Conservation (phyloP, 306 rosid species). For the Fragaria vesca region DNA sequence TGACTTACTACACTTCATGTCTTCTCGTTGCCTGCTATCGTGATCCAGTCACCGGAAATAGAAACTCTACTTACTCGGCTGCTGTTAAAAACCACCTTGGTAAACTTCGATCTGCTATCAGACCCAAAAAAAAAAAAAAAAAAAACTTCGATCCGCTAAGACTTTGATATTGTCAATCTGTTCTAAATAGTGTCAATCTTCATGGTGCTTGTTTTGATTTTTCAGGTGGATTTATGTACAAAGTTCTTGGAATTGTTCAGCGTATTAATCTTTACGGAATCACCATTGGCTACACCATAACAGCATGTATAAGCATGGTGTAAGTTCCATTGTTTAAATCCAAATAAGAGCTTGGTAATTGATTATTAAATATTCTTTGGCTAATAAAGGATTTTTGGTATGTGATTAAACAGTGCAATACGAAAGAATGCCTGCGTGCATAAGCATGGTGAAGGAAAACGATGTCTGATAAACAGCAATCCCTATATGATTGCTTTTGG, state of each 20-base stretch:
- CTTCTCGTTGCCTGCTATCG: constrained; percentile 65
- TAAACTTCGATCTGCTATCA: not conserved
- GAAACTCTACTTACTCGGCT: constrained; percentile 21
- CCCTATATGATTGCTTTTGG: constrained; percentile 28
- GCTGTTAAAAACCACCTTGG: constrained; percentile 11
- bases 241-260: constrained; percentile 25
- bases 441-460: constrained; percentile 5
- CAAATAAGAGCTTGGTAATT: not conserved
- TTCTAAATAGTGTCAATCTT: not conserved
- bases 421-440: constrained; percentile 23
- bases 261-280: constrained; percentile 19
- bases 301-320: constrained; percentile 36
- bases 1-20: constrained; percentile 59
- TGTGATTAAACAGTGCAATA: constrained; percentile 24
- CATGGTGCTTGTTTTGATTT: not conserved
- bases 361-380: not conserved
- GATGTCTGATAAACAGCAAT: constrained; percentile 16
- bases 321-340: constrained; percentile 7
- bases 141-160: not conserved
- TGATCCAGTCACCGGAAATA: constrained; percentile 48
- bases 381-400: not conserved
- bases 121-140: no score
- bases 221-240: constrained; percentile 18
- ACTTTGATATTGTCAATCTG: not conserved
- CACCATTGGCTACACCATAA: constrained; percentile 31